phyloP scores from a whole-genome alignment of 1,284 basidiomycete species.

The Peniophora sp. region DNA sequence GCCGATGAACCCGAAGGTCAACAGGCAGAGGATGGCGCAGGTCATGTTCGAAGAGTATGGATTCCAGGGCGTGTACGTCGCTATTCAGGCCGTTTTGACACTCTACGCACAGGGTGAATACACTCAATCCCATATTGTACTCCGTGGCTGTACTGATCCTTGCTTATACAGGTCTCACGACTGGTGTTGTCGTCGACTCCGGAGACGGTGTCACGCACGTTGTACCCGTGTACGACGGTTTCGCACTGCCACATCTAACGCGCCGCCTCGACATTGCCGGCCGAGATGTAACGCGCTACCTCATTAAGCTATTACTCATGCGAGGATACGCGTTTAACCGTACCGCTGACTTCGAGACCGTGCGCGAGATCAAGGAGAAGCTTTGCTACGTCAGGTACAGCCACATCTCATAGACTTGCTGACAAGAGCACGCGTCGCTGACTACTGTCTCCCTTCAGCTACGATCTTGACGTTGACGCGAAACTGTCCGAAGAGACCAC shows the following conservation, averaged over 20 bases:
- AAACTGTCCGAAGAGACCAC: conserved; percentile 95
- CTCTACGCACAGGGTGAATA: conserved; percentile 91
- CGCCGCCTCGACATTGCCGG: conserved; percentile 95
- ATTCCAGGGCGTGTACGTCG: conserved; percentile 93
- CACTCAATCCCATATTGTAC: no score
- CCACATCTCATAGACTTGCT: background rate
- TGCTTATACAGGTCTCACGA: conserved; percentile 75
- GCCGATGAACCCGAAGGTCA: conserved; percentile 98
- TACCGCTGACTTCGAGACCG: conserved; percentile 98
- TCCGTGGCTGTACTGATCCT: no score
- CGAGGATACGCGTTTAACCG: conserved; percentile 99
- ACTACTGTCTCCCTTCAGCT: conserved; percentile 60
- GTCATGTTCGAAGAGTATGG: conserved; percentile 99
- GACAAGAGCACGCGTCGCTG: no score
- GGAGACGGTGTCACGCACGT: conserved; percentile 99
- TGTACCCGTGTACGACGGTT: conserved; percentile 97
- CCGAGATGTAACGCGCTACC: conserved; percentile 94
- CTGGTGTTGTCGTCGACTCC: conserved; percentile 97
- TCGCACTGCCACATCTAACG: conserved; percentile 90
- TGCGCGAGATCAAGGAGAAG: conserved; percentile 98
- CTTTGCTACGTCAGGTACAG: conserved; percentile 88
- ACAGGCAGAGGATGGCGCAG: conserved; percentile 91
- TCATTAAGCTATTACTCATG: conserved; percentile 98
- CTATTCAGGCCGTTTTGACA: conserved; percentile 97
- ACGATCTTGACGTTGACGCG: conserved; percentile 94